phyloP scores from a whole-genome alignment of 2,329 filamentous ascomycete genomes.

The Juglanconis oblonga region DNA sequence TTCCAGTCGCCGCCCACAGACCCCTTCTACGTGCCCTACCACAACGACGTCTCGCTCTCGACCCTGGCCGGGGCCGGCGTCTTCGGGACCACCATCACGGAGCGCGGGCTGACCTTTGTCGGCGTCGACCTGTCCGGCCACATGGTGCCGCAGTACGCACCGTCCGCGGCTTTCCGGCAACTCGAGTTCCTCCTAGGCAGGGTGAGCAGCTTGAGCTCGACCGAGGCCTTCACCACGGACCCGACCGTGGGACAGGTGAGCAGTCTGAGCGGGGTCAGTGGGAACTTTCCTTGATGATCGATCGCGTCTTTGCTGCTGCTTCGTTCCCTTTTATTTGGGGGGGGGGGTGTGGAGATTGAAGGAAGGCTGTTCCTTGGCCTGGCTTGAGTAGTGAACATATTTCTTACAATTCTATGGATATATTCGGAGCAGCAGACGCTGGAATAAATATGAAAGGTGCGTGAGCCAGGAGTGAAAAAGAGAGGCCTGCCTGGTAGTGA shows the following conservation, averaged over 20 bases:
- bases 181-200: slow-evolving; percentile 74
- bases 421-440: neutral
- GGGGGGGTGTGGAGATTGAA: neutral
- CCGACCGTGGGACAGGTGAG: slow-evolving; percentile 22
- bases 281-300: neutral
- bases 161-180: slow-evolving; percentile 66
- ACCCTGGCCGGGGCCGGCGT: slow-evolving; percentile 61
- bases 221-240: slow-evolving; percentile 35
- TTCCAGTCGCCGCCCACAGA: slow-evolving; percentile 58
- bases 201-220: slow-evolving; percentile 52
- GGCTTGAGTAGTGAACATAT: too few relatives aligned
- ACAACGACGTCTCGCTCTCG: slow-evolving; percentile 37
- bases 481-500: too few relatives aligned
- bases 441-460: neutral
- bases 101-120: slow-evolving; percentile 73
- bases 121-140: slow-evolving; percentile 64
- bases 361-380: too few relatives aligned
- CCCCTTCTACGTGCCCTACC: slow-evolving; percentile 66
- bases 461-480: too few relatives aligned
- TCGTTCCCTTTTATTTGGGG: neutral
- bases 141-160: slow-evolving; percentile 66
- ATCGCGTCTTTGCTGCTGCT: too few relatives aligned
- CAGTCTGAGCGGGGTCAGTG: neutral
- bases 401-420: neutral
- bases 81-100: slow-evolving; percentile 67